Evolutionary conservation across 805 yeast species (phyloP).

Genomic region (Ogataea polymorpha): DNA sequence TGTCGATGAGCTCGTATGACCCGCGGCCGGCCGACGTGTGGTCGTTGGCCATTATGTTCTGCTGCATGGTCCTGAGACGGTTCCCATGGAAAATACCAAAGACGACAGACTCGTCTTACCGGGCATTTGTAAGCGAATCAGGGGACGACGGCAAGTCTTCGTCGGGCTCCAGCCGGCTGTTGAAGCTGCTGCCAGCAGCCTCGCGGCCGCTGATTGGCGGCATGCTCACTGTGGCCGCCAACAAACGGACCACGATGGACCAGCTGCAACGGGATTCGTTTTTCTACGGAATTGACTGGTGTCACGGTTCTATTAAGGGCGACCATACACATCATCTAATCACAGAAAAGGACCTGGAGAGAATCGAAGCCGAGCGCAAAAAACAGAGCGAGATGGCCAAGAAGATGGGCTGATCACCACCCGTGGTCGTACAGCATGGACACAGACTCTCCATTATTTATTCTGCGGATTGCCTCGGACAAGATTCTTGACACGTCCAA

Average conservation of each 20-base stretch:
- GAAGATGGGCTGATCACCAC: slow-evolving; percentile 36
- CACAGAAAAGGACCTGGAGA: slow-evolving; percentile 59
- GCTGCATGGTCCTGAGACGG: slow-evolving; percentile 82
- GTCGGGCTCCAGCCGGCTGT: slow-evolving; percentile 60
- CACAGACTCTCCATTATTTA: slow-evolving; percentile 95
- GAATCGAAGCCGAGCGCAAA: slow-evolving; percentile 36
- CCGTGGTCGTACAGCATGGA: slow-evolving; percentile 90
- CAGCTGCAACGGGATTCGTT: slow-evolving; percentile 59
- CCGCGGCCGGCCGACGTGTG: slow-evolving; percentile 88
- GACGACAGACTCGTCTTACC: slow-evolving; percentile 67
- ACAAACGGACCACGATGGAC: slow-evolving; percentile 54
- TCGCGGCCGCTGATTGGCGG: slow-evolving; percentile 57
- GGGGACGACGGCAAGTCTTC: slow-evolving; percentile 26
- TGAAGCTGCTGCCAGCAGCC: slow-evolving; percentile 66
- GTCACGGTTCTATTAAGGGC: slow-evolving; percentile 37
- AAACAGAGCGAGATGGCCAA: slow-evolving; percentile 23
- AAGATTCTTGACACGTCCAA: slow-evolving; percentile 84
- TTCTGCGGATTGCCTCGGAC: slow-evolving; percentile 93
- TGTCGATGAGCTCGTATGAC: slow-evolving; percentile 57
- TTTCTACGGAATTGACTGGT: slow-evolving; percentile 52
- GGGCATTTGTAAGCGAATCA: slow-evolving; percentile 48
- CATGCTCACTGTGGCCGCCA: slow-evolving; percentile 65
- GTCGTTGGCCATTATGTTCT: slow-evolving; percentile 89
- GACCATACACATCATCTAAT: slow-evolving; percentile 66
- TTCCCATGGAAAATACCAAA: slow-evolving; percentile 98